Evolutionary conservation across 257 asterid species (phyloP).

Genomic region (Hygrophila difformis): DNA sequence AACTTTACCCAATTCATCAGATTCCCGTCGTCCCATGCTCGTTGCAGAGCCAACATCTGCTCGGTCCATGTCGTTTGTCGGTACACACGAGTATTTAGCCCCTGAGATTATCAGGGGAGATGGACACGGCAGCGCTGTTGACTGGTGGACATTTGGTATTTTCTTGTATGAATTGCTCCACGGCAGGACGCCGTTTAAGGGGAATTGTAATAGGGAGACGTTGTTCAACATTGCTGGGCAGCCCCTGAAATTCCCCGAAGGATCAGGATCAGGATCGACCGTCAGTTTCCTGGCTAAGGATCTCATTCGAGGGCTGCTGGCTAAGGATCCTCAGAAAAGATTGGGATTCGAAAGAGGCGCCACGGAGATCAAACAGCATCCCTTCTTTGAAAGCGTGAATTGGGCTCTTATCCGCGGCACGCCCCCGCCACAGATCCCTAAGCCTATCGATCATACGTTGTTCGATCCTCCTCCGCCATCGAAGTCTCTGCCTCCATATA

Average conservation of each 20-base stretch:
- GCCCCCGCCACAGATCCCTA: conserved; percentile 69
- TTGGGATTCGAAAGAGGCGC: conserved; percentile 80
- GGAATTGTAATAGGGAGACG: conserved; percentile 74
- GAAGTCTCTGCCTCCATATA: conserved; percentile 34
- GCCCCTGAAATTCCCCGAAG: conserved; percentile 58
- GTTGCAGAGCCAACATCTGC: conserved; percentile 88
- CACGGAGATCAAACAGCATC: conserved; percentile 79
- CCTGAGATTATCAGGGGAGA: conserved; percentile 92
- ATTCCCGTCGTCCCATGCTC: conserved; percentile 58
- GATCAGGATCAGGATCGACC: too few relatives aligned
- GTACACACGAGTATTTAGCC: conserved; percentile 89
- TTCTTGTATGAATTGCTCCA: conserved; percentile 79
- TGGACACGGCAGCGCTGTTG: conserved; percentile 97
- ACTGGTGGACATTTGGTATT: conserved; percentile 94
- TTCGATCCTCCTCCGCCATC: conserved; percentile 31
- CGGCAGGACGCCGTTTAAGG: conserved; percentile 37
- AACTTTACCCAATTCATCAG: conserved; percentile 19
- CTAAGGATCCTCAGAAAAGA: conserved; percentile 80
- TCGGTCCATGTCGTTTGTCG: conserved; percentile 88
- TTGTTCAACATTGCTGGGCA: conserved; percentile 83
- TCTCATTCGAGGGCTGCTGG: conserved; percentile 71
- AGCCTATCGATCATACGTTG: conserved; percentile 49
- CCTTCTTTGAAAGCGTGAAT: conserved; percentile 66
- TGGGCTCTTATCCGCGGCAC: conserved; percentile 92
- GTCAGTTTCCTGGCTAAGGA: conserved; percentile 78